Evolutionary conservation across 331 rosid species (phyloP).

Genomic region (Malus hybrid): DNA sequence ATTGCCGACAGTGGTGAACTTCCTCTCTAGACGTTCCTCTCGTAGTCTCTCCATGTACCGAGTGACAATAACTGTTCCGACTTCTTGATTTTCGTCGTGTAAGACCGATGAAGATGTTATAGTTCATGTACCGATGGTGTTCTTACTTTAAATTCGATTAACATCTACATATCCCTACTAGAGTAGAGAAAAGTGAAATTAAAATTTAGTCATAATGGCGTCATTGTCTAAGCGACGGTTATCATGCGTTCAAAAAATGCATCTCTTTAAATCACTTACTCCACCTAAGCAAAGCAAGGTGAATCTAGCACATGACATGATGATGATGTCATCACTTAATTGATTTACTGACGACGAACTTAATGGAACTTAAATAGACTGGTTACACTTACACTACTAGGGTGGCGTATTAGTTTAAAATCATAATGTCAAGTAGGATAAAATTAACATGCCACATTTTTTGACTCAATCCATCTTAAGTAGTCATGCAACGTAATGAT

Average conservation of each 20-base stretch:
- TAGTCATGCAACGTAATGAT: not conserved
- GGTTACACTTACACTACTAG: too few relatives aligned
- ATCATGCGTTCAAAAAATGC: not conserved
- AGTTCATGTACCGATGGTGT: not conserved
- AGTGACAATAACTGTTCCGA: not conserved
- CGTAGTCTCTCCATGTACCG: not conserved
- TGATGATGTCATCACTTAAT: not conserved
- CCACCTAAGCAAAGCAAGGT: not conserved
- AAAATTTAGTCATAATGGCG: too few relatives aligned
- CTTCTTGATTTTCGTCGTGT: not conserved
- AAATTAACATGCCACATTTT: too few relatives aligned
- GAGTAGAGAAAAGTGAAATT: too few relatives aligned
- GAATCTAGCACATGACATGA: not conserved
- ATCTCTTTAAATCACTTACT: not conserved
- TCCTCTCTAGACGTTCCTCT: conserved; percentile 31
- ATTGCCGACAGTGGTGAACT: conserved; percentile 92
- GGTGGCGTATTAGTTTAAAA: not conserved
- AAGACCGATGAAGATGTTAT: not conserved
- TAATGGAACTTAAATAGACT: too few relatives aligned
- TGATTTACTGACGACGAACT: not conserved
- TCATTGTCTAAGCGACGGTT: too few relatives aligned
- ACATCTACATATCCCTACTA: not conserved
- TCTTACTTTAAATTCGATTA: not conserved
- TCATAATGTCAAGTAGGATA: too few relatives aligned
- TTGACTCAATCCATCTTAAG: not conserved